A percentile compares a stretch with the other conserved stretches of the same genome.
These are phyloP conservation scores for Camillea tinctor DNA, from an alignment of 2,329 filamentous ascomycete genomes.

Conservation along the genomic window DNA sequence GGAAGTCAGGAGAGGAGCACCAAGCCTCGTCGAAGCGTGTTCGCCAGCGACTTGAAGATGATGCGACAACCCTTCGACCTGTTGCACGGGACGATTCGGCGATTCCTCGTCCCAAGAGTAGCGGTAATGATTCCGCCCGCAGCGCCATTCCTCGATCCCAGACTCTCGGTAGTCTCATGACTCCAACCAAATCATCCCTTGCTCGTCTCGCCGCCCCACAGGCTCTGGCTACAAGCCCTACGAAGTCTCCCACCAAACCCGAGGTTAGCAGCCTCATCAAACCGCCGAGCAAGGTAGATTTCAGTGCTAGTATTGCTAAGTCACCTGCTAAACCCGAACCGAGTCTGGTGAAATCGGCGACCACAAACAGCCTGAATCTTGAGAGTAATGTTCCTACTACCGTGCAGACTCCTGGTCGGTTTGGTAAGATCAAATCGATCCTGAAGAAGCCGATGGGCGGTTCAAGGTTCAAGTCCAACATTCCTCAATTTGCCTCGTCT, in stretches of 20 bases:
- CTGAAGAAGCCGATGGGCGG: constrained; percentile 43
- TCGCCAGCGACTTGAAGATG: constrained; percentile 66
- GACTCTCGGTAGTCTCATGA: constrained; percentile 61
- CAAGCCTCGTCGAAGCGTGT: constrained; percentile 64
- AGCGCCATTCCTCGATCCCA: constrained; percentile 41
- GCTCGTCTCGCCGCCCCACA: constrained; percentile 58
- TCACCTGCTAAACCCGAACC: constrained; percentile 32
- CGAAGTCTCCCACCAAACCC: constrained; percentile 55
- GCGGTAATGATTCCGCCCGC: constrained; percentile 36
- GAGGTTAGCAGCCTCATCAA: constrained; percentile 37
- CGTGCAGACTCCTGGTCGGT: constrained; percentile 48
- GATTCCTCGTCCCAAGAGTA: constrained; percentile 49
- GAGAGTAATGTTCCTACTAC: constrained; percentile 33
- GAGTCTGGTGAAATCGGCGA: constrained; percentile 50
- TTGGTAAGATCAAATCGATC: constrained; percentile 60
- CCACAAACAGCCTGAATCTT: constrained; percentile 43
- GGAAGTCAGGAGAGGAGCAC: constrained; percentile 29
- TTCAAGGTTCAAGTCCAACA: constrained; percentile 44
- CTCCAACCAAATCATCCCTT: constrained; percentile 75
- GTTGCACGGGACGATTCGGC: constrained; percentile 50
- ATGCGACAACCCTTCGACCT: constrained; percentile 65
- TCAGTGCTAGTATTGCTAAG: constrained; percentile 30
- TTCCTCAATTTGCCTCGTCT: constrained; percentile 43
- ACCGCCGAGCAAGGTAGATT: constrained; percentile 48
- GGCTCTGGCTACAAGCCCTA: constrained; percentile 51